Conservation (phyloP, 176 grass and related monocot genomes). For the Zoysia pacifica region DNA sequence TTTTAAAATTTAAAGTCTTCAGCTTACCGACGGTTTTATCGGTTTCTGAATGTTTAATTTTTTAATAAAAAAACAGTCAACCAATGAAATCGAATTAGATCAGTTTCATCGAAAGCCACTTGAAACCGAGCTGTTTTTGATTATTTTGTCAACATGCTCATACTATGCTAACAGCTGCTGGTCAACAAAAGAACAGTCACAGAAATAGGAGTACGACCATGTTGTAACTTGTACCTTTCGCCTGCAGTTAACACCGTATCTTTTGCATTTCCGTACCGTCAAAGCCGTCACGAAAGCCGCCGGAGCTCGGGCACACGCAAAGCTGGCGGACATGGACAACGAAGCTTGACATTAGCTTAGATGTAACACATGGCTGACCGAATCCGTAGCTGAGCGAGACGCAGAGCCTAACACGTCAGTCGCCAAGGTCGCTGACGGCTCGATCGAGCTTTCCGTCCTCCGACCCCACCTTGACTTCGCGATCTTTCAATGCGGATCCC, state of each 20-base stretch:
- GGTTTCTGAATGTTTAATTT: too few species aligned
- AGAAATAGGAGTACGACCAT: not conserved
- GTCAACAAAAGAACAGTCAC: not conserved
- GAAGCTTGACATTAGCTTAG: not conserved
- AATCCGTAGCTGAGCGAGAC: slow-evolving; percentile 12
- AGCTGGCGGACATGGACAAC: not conserved
- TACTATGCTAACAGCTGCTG: not conserved
- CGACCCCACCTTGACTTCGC: not conserved
- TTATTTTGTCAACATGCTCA: too few species aligned
- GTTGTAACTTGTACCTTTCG: not conserved
- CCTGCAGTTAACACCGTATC: not conserved
- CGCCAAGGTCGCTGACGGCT: slow-evolving; percentile 39
- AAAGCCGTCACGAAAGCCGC: slow-evolving; percentile 7
- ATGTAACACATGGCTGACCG: not conserved
- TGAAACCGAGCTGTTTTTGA: too few species aligned
- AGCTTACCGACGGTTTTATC: too few species aligned
- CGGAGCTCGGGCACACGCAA: not conserved
- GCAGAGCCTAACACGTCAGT: slow-evolving; percentile 41
- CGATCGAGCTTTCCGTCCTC: not conserved
- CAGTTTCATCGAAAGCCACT: too few species aligned
- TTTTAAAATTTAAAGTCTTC: too few species aligned
- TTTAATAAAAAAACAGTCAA: too few species aligned
- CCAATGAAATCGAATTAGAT: too few species aligned
- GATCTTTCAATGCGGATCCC: not conserved
- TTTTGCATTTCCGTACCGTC: not conserved